Percentiles rank a stretch among this genome's conserved stretches.
Evolutionary conservation across 192 early-diverging fungal species (phyloP).

Genomic region (Linnemannia schmuckeri): DNA sequence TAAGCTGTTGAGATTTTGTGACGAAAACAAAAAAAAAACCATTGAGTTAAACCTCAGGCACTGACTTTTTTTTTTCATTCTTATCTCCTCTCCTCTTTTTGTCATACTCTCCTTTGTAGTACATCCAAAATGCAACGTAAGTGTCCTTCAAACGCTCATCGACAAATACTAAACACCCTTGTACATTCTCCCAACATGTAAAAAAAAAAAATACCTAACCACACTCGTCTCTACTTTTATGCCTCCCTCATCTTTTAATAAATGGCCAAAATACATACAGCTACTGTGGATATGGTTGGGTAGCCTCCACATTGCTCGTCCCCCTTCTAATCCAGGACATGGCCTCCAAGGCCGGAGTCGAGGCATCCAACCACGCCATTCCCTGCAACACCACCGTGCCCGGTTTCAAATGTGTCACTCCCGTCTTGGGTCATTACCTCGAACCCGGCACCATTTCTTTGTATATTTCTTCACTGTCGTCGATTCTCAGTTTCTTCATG

Average conservation of each 20-base stretch:
- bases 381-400: slow-evolving; percentile 33
- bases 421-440: slow-evolving; percentile 19
- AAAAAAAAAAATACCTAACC: background rate
- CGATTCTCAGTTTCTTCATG: slow-evolving; percentile 51
- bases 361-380: slow-evolving; percentile 17
- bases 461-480: slow-evolving; percentile 52
- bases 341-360: slow-evolving; percentile 26
- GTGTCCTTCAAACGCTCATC: background rate
- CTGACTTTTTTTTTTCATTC: background rate
- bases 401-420: slow-evolving; percentile 33
- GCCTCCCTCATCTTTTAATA: background rate
- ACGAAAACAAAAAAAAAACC: background rate
- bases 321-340: slow-evolving; percentile 39
- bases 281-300: slow-evolving; percentile 38
- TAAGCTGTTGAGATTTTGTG: background rate
- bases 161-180: background rate
- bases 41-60: background rate
- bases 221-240: background rate
- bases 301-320: slow-evolving; percentile 1
- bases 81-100: background rate
- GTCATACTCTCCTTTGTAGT: slow-evolving; percentile 1
- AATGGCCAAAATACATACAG: background rate
- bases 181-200: background rate
- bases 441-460: slow-evolving; percentile 45
- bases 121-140: slow-evolving; percentile 46